A percentile compares a stretch with the other conserved stretches of the same genome.
Evolutionary conservation across 768 basidiomycete genomes (phyloP).

Genomic region (Phaeolepiota aurea): DNA sequence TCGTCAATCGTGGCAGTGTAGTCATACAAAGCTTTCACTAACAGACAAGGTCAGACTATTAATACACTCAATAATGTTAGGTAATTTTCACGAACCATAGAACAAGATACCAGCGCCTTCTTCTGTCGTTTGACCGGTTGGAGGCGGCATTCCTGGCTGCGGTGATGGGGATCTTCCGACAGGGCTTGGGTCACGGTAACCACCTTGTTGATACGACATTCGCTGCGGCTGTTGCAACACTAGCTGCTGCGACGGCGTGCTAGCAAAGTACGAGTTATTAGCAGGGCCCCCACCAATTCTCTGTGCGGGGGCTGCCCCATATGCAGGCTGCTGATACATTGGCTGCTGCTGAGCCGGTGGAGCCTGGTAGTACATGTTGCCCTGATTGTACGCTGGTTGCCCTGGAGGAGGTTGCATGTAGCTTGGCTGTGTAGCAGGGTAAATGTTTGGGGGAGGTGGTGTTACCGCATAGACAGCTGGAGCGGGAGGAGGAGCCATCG

Average conservation of each 20-base stretch:
- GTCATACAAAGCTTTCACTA: constrained; percentile 88
- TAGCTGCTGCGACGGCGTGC: neutral
- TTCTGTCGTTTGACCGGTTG: constrained; percentile 76
- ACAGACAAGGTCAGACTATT: too few species aligned
- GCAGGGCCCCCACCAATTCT: neutral
- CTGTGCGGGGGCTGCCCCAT: constrained; percentile 6
- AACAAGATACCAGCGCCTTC: constrained; percentile 79
- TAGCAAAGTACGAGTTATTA: neutral
- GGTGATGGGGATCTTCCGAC: constrained; percentile 35
- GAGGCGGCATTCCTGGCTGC: constrained; percentile 19
- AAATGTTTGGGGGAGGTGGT: constrained; percentile 29
- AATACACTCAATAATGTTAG: too few species aligned
- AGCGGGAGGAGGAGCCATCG: constrained; percentile 23
- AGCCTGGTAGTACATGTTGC: constrained; percentile 8
- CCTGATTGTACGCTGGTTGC: constrained; percentile 17
- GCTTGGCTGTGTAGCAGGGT: constrained; percentile 26
- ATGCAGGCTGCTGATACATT: constrained; percentile 15
- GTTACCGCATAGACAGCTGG: constrained; percentile 26
- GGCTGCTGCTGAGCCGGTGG: constrained; percentile 15
- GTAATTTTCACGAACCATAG: constrained; percentile 79
- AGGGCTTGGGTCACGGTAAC: constrained; percentile 36
- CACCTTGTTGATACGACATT: constrained; percentile 16
- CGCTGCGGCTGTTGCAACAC: constrained; percentile 19
- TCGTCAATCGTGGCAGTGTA: constrained; percentile 80
- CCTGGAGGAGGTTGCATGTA: constrained; percentile 21